Base-by-base conservation (phyloP, 2,329 filamentous ascomycete genomes). In the Cordyceps tenuipes region DNA sequence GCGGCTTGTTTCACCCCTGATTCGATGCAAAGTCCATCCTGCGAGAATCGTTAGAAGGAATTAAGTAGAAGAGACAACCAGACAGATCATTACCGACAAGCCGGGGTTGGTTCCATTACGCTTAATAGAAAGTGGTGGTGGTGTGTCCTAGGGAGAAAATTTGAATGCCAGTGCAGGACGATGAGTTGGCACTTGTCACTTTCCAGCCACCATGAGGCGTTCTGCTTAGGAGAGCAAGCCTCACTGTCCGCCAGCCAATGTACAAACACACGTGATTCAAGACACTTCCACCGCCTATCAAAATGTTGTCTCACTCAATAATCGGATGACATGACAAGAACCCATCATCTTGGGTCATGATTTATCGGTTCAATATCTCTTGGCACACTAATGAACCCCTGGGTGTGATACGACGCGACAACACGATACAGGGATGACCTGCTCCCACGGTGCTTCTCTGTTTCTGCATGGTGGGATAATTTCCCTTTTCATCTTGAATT, bases 131-230 rank as follows among this genome's bases (percentile, higher is more conserved):
- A 23, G 13, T 23, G 3, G 29, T 3, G 51, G 17, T 51, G 36
- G n/a, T 8, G 48, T 29, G 48, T n/a, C 5, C 29, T 21, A 31
- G 17, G 47, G 19, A 5, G 21, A 52, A 59, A 57, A 26, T 46
- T 52, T 12, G 46, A 44, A 61, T 57, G 52, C 59, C 59, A 61
- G 59, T 56, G 59, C n/a, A n/a, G n/a, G n/a, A n/a, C n/a, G 49
- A 39, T 41, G 52, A 50, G 46, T 50, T 56, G 59, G 52, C 52
- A 56, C 52, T 31, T 19, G 26, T n/a, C 19, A 10, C 6, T 4
- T 15, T 21, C 59, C 48, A 61, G 53, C 59, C 59, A 61, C 53
- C 29, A 5, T 17, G 34, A 57, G 47, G 19, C 53, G 44, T 21
- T 21, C n/a, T 12, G 51, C 31, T 46, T 48, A 29, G 4, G 5